Percentiles rank a stretch among this genome's conserved stretches.
phyloP scores from a whole-genome alignment of 164 flowering plant genomes.

The Magnolia kwangsiensis region DNA sequence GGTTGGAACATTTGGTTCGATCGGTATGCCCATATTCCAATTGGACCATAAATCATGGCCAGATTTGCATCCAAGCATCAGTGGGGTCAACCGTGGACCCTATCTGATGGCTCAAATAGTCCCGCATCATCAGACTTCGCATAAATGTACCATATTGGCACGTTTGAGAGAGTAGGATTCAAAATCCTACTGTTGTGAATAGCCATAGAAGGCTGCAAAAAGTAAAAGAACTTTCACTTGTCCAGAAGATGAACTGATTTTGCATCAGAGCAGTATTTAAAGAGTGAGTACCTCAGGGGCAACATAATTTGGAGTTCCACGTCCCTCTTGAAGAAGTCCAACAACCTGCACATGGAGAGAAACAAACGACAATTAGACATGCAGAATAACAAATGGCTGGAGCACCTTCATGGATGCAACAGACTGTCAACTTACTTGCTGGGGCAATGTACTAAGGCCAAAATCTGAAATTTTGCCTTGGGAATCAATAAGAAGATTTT shows the following conservation, averaged over 20 bases:
- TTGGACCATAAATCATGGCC: not conserved
- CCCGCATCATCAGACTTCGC: not conserved
- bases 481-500: conserved; percentile 92
- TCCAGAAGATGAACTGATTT: not conserved
- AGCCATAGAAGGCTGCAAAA: not conserved
- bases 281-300: conserved; percentile 85
- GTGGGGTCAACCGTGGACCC: not conserved
- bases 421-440: conserved; percentile 51
- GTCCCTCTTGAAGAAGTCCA: conserved; percentile 68
- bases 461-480: conserved; percentile 92
- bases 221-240: not conserved
- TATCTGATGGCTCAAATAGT: not conserved
- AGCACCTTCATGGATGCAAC: not conserved
- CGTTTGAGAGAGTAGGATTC: not conserved
- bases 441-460: conserved; percentile 92
- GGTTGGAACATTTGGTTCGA: not conserved
- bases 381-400: not conserved
- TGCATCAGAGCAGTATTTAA: not conserved
- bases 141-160: not conserved
- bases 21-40: not conserved
- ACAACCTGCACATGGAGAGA: conserved; percentile 55
- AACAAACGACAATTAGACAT: not conserved
- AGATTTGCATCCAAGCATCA: not conserved
- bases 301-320: conserved; percentile 98
- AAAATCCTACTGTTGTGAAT: not conserved